Evolutionary conservation across 257 asterid genomes (phyloP), one percentile per base, ranked within the genome.

Genomic region (Anisodus acutangulus): DNA sequence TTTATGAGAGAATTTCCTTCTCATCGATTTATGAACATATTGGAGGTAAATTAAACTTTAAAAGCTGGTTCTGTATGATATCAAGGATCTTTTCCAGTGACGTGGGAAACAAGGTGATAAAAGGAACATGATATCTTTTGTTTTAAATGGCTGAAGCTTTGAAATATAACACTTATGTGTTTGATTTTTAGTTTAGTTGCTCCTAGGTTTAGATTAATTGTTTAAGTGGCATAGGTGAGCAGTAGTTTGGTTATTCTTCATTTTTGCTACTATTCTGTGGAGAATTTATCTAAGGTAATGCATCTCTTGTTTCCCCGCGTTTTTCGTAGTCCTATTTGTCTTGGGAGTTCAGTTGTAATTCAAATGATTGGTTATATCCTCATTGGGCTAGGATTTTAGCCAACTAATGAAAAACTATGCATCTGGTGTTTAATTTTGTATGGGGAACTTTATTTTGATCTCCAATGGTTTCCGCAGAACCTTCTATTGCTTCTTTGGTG

Each of bases 391-490:
- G 79, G 9, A 70, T 41, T 70, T 70, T 41, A 70, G 79, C 1
- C 79, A 70, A 9, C 35, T 41, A 55, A 70, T 70, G 43, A 70
- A 41, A 70, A 16, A 17, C 10, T 41, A 70, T 70, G 26, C 16
- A 41, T 41, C 7, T 70, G 79, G 79, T 17, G 55, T 70, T 70
- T 70, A 41, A 22, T 22, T 22, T 49, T 41, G 55, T 70, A 70
- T 70, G 79, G 55, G 79, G 54, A 41, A 70, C 49, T 70, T 70
- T 41, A 41, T 9, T 70, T 70, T 41, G 79, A 70, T 70, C 35
- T 70, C 79, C 79, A 70, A 9, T 41, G 79, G 79, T 70, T 70
- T 70, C 16, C 79, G 16, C 79, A 41, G 79, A 70, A 70, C 55
- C 54, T 70, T 70, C 17, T 41, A 70, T 70, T 70, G 16, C 79